Evolutionary conservation across 1,139 yeast genomes (phyloP), one percentile per base, ranked within the genome.

Genomic region (Hemisphaericaspora subhashii): DNA sequence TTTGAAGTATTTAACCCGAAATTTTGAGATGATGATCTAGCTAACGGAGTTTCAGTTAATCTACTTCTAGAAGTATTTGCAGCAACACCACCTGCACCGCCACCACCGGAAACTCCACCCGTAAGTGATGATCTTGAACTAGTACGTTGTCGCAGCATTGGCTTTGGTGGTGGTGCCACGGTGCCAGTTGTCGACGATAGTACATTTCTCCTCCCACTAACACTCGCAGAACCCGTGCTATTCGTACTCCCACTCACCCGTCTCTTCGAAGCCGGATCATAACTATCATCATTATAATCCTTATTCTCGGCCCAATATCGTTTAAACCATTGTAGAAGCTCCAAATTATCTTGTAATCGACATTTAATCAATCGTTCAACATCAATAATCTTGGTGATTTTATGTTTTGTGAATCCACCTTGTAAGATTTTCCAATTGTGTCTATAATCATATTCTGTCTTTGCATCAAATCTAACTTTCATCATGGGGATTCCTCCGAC

Each of bases 311-410:
- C 71, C 97, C 97, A 92, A 54, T 72, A 83, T 54, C 77, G 76
- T 57, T 86, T 83, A 55, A 88, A 73, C 97, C 97, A 94, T 62
- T 92, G 98, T 48, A 92, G 67, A 53, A 92, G 84, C 64, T 90
- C 98, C 53, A 92, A 72, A 60, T 92, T 92, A 57, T 92, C 98
- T 60, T 92, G 98, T 53, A 92, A 77, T 51, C 88, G 75, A 64
- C 98, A 92, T 62, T 87, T 88, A 57, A 86, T 79, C 48, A 92
- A 72, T 47, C 77, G 72, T 46, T 88, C 96, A 29, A 89, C 94
- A 33, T 90, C 90, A 30, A 94, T 79, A 14, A 79, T 73, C 51
- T 89, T 82, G 44, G 84, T 81, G 45, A 92, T 81, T 33, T 72
- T 69, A 55, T 88, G 90, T 51, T 71, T 78, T 27, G 79, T 74